Percentiles rank a stretch among this genome's conserved stretches.
Evolutionary conservation across 768 basidiomycete genomes (phyloP).

Genomic region (Russula sp.): DNA sequence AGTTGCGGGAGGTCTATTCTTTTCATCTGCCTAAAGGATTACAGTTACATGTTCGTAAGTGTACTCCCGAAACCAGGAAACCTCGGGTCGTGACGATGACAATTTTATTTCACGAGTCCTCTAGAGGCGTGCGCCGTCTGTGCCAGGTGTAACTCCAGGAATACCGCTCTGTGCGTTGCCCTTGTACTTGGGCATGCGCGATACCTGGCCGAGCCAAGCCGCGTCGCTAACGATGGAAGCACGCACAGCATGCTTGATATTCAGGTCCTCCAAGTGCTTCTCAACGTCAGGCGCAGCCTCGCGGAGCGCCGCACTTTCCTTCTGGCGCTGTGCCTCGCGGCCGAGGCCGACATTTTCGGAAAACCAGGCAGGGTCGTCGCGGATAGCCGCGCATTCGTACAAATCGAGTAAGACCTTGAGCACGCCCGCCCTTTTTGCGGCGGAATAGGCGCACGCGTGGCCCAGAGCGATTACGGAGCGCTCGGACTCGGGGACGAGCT

Average conservation of each 20-base stretch:
- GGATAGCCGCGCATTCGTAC: slow-evolving; percentile 18
- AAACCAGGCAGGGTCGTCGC: slow-evolving; percentile 19
- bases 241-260: slow-evolving; percentile 8
- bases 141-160: background rate
- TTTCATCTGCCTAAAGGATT: too few species aligned
- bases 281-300: slow-evolving; percentile 14
- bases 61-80: too few species aligned
- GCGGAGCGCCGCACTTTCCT: slow-evolving; percentile 9
- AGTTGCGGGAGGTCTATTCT: too few species aligned
- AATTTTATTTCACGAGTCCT: too few species aligned
- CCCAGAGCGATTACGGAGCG: slow-evolving; percentile 19
- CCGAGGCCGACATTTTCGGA: slow-evolving; percentile 16
- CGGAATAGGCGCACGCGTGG: slow-evolving; percentile 19
- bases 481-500: slow-evolving; percentile 21
- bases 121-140: background rate
- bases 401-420: slow-evolving; percentile 16
- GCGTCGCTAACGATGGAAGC: slow-evolving; percentile 21
- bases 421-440: slow-evolving; percentile 13
- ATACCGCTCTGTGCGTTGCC: slow-evolving; percentile 8
- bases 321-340: background rate
- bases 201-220: background rate
- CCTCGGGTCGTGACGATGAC: too few species aligned
- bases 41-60: too few species aligned
- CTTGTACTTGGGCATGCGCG: background rate
- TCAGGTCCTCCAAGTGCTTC: slow-evolving; percentile 11